Evolutionary conservation across 306 rosid genomes (phyloP), one percentile per base, ranked within the genome.

Genomic region (Cucumis melo): DNA sequence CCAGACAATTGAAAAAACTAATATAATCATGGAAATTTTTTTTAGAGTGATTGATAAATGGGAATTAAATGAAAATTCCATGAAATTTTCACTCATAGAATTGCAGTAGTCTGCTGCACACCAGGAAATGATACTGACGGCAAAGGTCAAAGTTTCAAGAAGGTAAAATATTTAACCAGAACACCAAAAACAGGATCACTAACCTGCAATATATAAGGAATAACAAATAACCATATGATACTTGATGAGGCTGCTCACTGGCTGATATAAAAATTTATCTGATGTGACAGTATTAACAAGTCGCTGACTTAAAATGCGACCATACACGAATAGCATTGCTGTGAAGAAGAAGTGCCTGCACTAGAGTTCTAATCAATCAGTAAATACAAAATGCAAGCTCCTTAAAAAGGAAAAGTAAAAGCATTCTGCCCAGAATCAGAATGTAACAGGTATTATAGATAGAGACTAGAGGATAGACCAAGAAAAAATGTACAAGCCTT

Each of bases 331-430:
- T 67, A 95, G 80, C 99, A 95, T 92, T 1, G 96, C 98, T 63
- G 99, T 92, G 91, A 95, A 95, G 91, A 95, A 95, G 75, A 95
- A 95, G 86, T 95, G 91, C 99, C 99, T 95, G 95, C 73, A 46
- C 11, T 46, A 8, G 46, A 77, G 46, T 61, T 61, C 42, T 41
- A 76, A 76, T n/a, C 56, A 76, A 39, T 57, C 10, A 59, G 23
- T 27, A 77, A 76, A 60, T 11, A 61, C 23, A 42, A 41, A 36
- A 75, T 29, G n/a, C 15, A 10, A 5, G 29, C 61, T 73, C 42
- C 57, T 15, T 27, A 14, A 73, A 27, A 48, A 72, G 2, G 17
- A 70, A 67, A 42, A 8, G 76, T 23, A 16, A 72, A 72, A 11
- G 76, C 42, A 48, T 15, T 59, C 14, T 23, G 51, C 15, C 38